Conservation (phyloP, 2,329 filamentous ascomycete species). For the Capronia coronata region DNA sequence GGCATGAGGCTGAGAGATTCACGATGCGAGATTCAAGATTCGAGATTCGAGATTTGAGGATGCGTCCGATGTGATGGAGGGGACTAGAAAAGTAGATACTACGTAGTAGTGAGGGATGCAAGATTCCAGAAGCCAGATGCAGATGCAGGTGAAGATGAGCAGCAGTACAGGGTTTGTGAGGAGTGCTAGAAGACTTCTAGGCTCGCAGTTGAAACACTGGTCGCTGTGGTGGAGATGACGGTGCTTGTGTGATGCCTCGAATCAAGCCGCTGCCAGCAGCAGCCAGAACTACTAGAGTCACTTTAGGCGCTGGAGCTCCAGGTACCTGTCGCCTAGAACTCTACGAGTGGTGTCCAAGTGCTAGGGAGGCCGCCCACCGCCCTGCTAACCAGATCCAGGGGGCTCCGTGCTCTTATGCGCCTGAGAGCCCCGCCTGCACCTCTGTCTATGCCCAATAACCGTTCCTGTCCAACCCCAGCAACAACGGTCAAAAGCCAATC, state of each 20-base stretch:
- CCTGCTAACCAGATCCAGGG: not conserved
- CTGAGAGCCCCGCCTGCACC: not conserved
- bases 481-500: not conserved
- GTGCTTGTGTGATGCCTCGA: not conserved
- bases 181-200: not conserved
- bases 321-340: too few species aligned
- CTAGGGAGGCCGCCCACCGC: not conserved
- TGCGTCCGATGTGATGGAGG: too few species aligned
- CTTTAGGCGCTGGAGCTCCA: not conserved
- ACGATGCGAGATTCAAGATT: not conserved
- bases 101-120: not conserved
- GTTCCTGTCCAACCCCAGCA: not conserved
- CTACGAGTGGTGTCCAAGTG: too few species aligned
- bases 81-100: too few species aligned
- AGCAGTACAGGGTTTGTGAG: not conserved
- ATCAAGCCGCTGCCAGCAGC: not conserved
- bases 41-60: not conserved
- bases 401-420: not conserved
- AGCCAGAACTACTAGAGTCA: not conserved
- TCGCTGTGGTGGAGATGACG: not conserved
- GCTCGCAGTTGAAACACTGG: constrained; percentile 6
- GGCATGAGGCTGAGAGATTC: not conserved
- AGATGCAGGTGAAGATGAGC: not conserved
- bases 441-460: not conserved
- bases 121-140: not conserved